Base-by-base conservation (phyloP, 176 grass and related monocot species). In the Rhynchospora breviuscula region DNA sequence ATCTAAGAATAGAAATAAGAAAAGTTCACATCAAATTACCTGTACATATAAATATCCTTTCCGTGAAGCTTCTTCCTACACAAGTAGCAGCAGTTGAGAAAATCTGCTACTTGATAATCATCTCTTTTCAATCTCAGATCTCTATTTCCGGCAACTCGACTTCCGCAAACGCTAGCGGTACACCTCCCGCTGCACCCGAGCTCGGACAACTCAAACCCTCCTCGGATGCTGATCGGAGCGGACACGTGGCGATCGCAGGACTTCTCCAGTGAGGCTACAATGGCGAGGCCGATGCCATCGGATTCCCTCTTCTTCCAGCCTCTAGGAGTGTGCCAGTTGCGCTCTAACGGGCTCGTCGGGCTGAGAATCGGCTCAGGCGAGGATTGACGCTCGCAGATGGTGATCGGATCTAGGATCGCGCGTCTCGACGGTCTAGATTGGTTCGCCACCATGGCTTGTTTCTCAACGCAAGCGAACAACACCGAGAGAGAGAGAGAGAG, bases 341-440 rank as follows among this genome's bases (percentile, higher is more conserved):
- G 90, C 59, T 94, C 93, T 15, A 92, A 68, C 26, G 93, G 88
- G 84, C 90, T 90, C 8, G 84, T 89, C 31, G 89, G 87, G 87
- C 58, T 82, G 45, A 52, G 81, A 33, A 48, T 25, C 48, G 8
- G 86, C 81, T 66, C 84, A 83, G 17, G 11, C 40, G 44, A 47
- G 22, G 53, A 22, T 29, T 8, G 48, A 1, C 47, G 15, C 43
- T 86, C 87, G 60, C 74, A 85, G 7, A 64, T 80, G 35, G 54
- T 68, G 67, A 59, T 59, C 9, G 73, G 73, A 10, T 60, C 80
- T 51, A 29, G 89, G 29, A 69, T 73, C 43, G 12, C 21, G 46
- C 12, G 82, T 40, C 12, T 48, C 2, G 57, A 46, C 18, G 14
- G 19, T 48, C 44, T 82, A 18, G 61, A 62, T 18, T 85, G 70